These are phyloP conservation scores for Triticum aestivum DNA, from an alignment of 176 grass and related monocot species.

Conservation along the genomic window DNA sequence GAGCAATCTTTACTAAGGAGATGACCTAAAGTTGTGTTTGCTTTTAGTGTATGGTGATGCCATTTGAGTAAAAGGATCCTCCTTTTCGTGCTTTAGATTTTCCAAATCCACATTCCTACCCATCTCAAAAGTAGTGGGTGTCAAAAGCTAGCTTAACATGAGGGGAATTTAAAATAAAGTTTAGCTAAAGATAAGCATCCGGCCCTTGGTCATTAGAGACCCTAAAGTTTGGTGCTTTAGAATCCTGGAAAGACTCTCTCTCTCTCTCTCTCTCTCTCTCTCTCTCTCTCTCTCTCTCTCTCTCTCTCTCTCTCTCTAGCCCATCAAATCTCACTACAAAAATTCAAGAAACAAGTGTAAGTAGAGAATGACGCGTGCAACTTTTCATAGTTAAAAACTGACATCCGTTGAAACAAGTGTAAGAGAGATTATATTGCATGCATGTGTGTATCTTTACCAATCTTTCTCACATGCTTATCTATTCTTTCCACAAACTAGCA, in stretches of 20 bases:
- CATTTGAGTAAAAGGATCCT: conserved; percentile 57
- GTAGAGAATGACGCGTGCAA: conserved; percentile 46
- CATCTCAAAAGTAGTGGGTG: conserved; percentile 67
- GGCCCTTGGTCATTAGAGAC: conserved; percentile 54
- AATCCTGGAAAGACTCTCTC: conserved; percentile 69
- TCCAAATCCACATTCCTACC: conserved; percentile 65
- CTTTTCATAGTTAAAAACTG: conserved; percentile 40
- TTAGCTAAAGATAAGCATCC: conserved; percentile 68
- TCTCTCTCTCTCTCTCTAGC: conserved; percentile 9
- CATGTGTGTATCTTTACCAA: conserved; percentile 1
- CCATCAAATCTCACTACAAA: neutral
- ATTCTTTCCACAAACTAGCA: conserved; percentile 42
- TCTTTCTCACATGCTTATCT: conserved; percentile 46
- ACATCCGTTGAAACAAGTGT: conserved; percentile 18
- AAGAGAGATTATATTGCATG: neutral
- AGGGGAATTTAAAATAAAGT: conserved; percentile 36
- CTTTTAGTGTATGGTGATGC: conserved; percentile 82
- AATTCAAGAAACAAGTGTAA: conserved; percentile 43
- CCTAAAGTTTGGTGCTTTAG: conserved; percentile 64
- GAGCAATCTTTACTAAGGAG: conserved; percentile 49
- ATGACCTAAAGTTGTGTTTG: conserved; percentile 60
- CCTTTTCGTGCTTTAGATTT: conserved; percentile 74
- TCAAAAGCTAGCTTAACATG: conserved; percentile 71
- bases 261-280: conserved; percentile 1
- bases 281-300: neutral